Base-by-base conservation (phyloP, 1,139 yeast species). In the Sugiyamaella castrensis region DNA sequence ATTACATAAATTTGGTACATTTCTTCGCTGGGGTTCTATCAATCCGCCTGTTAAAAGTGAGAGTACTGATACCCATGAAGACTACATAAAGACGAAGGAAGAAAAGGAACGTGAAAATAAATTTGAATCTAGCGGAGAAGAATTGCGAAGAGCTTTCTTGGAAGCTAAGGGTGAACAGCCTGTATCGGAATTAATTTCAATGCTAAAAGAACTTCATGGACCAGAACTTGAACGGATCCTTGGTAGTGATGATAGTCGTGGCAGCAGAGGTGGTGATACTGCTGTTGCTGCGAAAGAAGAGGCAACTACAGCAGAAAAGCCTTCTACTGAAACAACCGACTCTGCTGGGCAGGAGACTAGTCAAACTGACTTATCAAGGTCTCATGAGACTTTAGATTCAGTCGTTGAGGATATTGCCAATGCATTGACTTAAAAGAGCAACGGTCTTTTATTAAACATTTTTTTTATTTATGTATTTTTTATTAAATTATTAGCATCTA, bases 131-230 rank as follows among this genome's bases (percentile, higher is more conserved):
- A 80, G 91, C 0, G 95, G 95, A 15, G 75, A 82, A 2, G 89
- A 85, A 62, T 70, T 87, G 36, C 72, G 95, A 52, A 87, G 83
- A 53, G 89, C 92, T 0, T 82, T 85, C 40, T 81, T 85, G 47
- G 79, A 80, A 49, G 91, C 91, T 2, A 85, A 85, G 60, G 94
- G 94, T 49, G 79, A 84, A 48, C 82, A 82, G 53, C 79, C 85
- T 15, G 86, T 86, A 6, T 76, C 77, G 11, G 88, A 84, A 52
- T 74, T 86, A 58, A 84, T 87, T 59, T 80, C 76, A 48, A 82
- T 79, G 57, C 84, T 87, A 36, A 51, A 56, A 40, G 34, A 50
- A 37, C 27, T 43, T 28, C 58, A 57, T 40, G 57, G 57, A 8
- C 56, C 57, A 2, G 60, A 58, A 40, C 35, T 58, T 32, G 53